phyloP scores from a whole-genome alignment of 495 filamentous ascomycete species.

The Pyrenula massariospora region DNA sequence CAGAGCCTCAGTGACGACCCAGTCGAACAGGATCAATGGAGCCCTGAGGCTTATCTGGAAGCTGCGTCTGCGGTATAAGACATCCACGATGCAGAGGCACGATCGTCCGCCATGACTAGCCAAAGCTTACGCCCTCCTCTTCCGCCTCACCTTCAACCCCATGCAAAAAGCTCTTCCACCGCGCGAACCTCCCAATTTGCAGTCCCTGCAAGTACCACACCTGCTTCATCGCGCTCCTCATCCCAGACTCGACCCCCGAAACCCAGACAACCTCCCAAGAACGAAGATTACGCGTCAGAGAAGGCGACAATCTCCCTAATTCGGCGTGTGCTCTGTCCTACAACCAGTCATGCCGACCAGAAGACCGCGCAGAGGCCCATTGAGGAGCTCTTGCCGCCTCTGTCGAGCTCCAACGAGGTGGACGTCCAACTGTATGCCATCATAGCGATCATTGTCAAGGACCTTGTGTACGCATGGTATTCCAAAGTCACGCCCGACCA shows the following conservation, averaged over 20 bases:
- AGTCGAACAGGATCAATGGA: too few species aligned
- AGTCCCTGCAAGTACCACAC: slow-evolving; percentile 1
- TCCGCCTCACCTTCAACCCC: slow-evolving; percentile 38
- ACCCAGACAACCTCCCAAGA: slow-evolving; percentile 15
- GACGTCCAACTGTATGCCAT: slow-evolving; percentile 88
- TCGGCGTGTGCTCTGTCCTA: slow-evolving; percentile 50
- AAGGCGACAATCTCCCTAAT: slow-evolving; percentile 48
- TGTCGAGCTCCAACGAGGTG: slow-evolving; percentile 86
- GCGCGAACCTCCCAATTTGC: slow-evolving; percentile 18
- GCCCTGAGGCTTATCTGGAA: too few species aligned
- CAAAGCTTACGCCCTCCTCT: slow-evolving; percentile 25
- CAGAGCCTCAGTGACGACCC: neutral
- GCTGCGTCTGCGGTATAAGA: too few species aligned
- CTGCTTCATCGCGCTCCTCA: slow-evolving; percentile 17
- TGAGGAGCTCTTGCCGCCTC: slow-evolving; percentile 73
- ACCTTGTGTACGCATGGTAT: slow-evolving; percentile 90
- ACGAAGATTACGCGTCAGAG: slow-evolving; percentile 34
- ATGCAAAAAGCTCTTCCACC: slow-evolving; percentile 29
- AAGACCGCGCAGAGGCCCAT: slow-evolving; percentile 40
- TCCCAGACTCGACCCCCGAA: slow-evolving; percentile 20
- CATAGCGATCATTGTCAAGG: slow-evolving; percentile 74
- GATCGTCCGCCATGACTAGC: slow-evolving; percentile 18
- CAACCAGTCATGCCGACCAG: slow-evolving; percentile 30
- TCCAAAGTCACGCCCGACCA: slow-evolving; percentile 82
- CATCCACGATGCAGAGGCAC: too few species aligned